Evolutionary conservation across 2,329 filamentous ascomycete species (phyloP).

Genomic region (Ophiocordyceps australis): DNA sequence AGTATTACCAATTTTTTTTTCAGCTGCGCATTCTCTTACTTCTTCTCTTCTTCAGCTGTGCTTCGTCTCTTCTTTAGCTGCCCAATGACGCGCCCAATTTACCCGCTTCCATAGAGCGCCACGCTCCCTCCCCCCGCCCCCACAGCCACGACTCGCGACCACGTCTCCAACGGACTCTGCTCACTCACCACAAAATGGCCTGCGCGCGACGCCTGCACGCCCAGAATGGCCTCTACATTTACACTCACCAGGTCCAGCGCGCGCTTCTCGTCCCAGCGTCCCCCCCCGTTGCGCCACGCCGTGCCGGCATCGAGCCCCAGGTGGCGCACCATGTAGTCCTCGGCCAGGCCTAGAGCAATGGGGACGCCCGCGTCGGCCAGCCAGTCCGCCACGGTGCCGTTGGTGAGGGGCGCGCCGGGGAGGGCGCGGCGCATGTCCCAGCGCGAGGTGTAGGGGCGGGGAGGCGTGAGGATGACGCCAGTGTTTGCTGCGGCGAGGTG

Average conservation of each 20-base stretch:
- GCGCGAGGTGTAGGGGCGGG: slow-evolving; percentile 30
- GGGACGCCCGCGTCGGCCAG: slow-evolving; percentile 40
- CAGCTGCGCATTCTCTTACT: too few species aligned
- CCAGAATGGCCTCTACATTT: slow-evolving; percentile 40
- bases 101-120: not conserved
- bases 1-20: too few species aligned
- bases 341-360: slow-evolving; percentile 37
- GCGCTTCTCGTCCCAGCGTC: slow-evolving; percentile 30
- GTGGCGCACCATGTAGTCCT: slow-evolving; percentile 45
- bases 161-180: slow-evolving; percentile 43
- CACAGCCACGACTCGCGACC: slow-evolving; percentile 34
- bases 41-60: too few species aligned
- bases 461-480: slow-evolving; percentile 40
- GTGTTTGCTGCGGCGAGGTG: slow-evolving; percentile 37
- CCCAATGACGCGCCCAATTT: too few species aligned
- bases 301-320: slow-evolving; percentile 41
- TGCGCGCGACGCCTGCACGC: slow-evolving; percentile 16
- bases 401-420: slow-evolving; percentile 46
- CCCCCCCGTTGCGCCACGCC: slow-evolving; percentile 35
- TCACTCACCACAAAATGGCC: slow-evolving; percentile 44
- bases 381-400: slow-evolving; percentile 40
- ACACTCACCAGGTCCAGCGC: slow-evolving; percentile 37
- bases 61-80: too few species aligned
- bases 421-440: slow-evolving; percentile 48
- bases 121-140: slow-evolving; percentile 9